Conservation (phyloP, 768 basidiomycete species). For the Psilocybe sp. region DNA sequence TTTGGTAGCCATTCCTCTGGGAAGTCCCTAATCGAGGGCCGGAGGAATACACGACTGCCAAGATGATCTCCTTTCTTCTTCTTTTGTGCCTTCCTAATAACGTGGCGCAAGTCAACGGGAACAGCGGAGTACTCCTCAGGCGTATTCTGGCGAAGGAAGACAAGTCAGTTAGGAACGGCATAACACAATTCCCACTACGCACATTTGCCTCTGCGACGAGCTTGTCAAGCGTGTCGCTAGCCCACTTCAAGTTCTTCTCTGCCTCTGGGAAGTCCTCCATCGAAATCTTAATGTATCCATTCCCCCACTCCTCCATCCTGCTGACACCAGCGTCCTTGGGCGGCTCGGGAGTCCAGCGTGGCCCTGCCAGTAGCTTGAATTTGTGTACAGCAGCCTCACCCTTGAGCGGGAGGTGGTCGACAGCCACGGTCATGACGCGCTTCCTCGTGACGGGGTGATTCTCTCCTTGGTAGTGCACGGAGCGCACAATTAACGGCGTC, state of each 20-base stretch:
- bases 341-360: constrained; percentile 78
- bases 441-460: constrained; percentile 70
- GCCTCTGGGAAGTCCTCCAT: constrained; percentile 84
- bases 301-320: constrained; percentile 43
- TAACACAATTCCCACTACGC: constrained; percentile 27
- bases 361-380: constrained; percentile 84
- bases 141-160: constrained; percentile 29
- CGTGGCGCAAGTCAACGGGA: constrained; percentile 81
- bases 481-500: constrained; percentile 67
- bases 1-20: constrained; percentile 80
- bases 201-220: constrained; percentile 86
- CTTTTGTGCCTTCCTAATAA: constrained; percentile 69
- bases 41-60: constrained; percentile 45
- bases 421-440: constrained; percentile 69
- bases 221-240: constrained; percentile 78
- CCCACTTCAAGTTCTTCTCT: constrained; percentile 93
- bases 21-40: constrained; percentile 76
- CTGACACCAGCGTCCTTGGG: constrained; percentile 68
- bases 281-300: constrained; percentile 88
- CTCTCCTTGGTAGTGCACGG: constrained; percentile 76
- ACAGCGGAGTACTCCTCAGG: constrained; percentile 54
- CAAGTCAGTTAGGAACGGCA: constrained; percentile 6
- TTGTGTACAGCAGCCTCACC: constrained; percentile 71
- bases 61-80: constrained; percentile 72
- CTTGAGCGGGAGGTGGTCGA: constrained; percentile 69